Base-by-base conservation (phyloP, 164 flowering plant genomes). In the Chimonanthus salicifolius region DNA sequence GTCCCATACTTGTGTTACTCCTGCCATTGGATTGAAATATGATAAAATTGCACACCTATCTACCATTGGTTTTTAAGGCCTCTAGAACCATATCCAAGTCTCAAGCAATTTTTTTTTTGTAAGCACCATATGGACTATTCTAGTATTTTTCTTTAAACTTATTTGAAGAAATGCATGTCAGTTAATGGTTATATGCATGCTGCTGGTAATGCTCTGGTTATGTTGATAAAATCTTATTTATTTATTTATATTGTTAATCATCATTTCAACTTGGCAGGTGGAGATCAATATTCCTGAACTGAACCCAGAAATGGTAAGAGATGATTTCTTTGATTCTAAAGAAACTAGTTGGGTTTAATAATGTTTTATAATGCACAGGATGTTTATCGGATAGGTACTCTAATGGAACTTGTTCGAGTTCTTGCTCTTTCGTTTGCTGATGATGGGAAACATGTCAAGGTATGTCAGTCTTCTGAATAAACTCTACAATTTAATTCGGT, bases 381-480 rank as follows among this genome's bases (percentile, higher is more conserved):
- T 89, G 97, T 94, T 78, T 94, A 94, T 82, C 88, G 97, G 76
- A 94, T 94, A 73, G 98, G 98, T 74, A 94, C 98, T n/a, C 77
- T 94, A 62, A 87, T 94, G 97, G 97, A 92, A 84, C 98, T 94
- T 71, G 88, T 87, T 70, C 90, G 97, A 73, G 80, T 70, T 74
- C 74, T 94, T 77, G 94, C 99, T 78, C 91, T 94, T 74, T 86
- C 97, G 78, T 94, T 88, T 83, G 97, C 99, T 58, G 97, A 94
- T 78, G 99, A 94, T 84, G 99, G 97, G 71, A 94, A 92, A 76
- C 89, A 82, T 62, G 96, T 94, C 6, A 94, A 94, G 96, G 99
- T 92, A 79, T 58, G 49, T 64, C 54, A 13, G 15, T 48, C 18
- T 65, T 15, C 20, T 4, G 7, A 48, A 64, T 49, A 51, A 65